Evolutionary conservation across 176 grass and related monocot species (phyloP).

Genomic region (Aegilops longissima): DNA sequence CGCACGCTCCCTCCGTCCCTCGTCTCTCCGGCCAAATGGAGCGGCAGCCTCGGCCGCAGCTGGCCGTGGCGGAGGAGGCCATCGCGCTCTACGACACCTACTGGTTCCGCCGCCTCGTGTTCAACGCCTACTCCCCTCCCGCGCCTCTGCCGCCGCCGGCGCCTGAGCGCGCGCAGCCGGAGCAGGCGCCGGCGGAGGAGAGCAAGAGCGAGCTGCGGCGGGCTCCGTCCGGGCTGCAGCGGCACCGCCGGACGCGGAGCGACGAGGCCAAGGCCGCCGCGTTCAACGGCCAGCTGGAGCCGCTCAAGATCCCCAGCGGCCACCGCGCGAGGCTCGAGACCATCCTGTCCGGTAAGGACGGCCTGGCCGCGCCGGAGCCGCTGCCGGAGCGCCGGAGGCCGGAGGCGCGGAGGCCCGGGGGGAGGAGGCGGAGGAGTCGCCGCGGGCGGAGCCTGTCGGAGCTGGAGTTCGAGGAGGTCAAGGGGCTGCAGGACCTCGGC

Average conservation of each 20-base stretch:
- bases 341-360: conserved; percentile 69
- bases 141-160: background rate
- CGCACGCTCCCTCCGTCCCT: too few relatives aligned
- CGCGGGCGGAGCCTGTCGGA: conserved; percentile 76
- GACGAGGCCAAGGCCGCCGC: conserved; percentile 30
- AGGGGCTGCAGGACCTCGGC: conserved; percentile 75
- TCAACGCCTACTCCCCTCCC: conserved; percentile 18
- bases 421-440: conserved; percentile 9
- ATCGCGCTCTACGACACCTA: conserved; percentile 59
- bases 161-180: background rate
- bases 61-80: conserved; percentile 14
- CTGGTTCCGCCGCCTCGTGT: conserved; percentile 69
- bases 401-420: background rate
- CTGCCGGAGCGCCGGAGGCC: background rate
- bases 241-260: conserved; percentile 64
- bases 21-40: background rate
- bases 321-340: conserved; percentile 49
- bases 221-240: background rate
- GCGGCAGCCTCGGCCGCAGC: conserved; percentile 12
- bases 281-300: conserved; percentile 39
- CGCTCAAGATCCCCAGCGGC: conserved; percentile 22
- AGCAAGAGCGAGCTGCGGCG: background rate
- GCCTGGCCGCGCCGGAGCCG: conserved; percentile 20
- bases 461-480: conserved; percentile 87
- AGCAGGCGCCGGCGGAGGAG: background rate